Evolutionary conservation across 176 grass and related monocot genomes (phyloP).

Genomic region (Eleusine indica): DNA sequence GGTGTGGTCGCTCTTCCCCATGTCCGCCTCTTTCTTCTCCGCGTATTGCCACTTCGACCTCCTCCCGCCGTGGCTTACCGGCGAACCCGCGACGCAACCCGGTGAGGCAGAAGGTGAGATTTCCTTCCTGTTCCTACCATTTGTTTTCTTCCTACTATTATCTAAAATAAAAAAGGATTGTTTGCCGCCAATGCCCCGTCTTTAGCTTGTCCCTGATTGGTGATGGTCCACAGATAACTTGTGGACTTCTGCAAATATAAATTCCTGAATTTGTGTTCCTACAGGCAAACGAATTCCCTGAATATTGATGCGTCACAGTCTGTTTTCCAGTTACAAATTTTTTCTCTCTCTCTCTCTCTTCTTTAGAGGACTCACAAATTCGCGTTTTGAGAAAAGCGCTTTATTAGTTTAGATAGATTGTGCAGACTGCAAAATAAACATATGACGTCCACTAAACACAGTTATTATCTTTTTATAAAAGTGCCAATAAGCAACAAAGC

Average conservation of each 20-base stretch:
- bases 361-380: background rate
- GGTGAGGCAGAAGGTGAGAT: constrained; percentile 30
- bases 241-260: background rate
- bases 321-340: background rate
- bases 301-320: background rate
- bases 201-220: background rate
- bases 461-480: no score
- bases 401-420: background rate
- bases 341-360: background rate
- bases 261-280: background rate
- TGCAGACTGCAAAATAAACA: background rate
- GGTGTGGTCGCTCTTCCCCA: constrained; percentile 57
- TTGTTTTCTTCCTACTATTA: background rate
- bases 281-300: background rate
- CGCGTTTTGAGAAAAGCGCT: background rate
- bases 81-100: background rate
- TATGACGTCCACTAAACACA: background rate
- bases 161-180: no score
- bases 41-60: constrained; percentile 41
- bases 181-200: background rate
- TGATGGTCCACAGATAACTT: background rate
- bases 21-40: constrained; percentile 53
- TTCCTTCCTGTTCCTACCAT: background rate
- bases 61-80: constrained; percentile 25
- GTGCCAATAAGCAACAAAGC: background rate